Conservation (phyloP, 192 early-diverging fungal species). For the Coemansia sp. region DNA sequence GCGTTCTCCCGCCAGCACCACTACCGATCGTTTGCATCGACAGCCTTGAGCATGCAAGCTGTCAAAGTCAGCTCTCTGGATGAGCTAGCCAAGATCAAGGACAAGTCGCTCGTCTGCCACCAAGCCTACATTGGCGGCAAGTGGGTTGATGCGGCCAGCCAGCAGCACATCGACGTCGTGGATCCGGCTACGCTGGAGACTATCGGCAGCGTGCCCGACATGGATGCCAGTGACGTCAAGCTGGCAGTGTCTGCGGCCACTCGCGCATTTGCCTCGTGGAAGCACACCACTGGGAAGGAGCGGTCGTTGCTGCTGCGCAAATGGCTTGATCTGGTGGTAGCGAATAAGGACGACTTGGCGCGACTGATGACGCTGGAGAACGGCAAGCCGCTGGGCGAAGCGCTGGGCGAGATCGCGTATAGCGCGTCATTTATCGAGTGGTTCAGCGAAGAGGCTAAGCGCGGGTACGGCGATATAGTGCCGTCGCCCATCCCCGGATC, state of each 20-base stretch:
- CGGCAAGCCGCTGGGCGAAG: conserved; percentile 68
- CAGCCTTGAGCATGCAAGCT: conserved; percentile 1
- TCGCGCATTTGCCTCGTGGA: conserved; percentile 62
- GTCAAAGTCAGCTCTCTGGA: conserved; percentile 11
- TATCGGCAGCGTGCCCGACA: conserved; percentile 66
- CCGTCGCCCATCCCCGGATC: conserved; percentile 56
- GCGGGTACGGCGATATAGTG: conserved; percentile 75
- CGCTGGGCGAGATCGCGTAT: conserved; percentile 61
- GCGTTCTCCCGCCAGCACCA: background rate
- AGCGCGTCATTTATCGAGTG: conserved; percentile 72
- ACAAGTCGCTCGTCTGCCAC: conserved; percentile 57
- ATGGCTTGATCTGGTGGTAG: conserved; percentile 64
- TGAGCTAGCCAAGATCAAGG: conserved; percentile 58
- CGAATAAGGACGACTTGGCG: conserved; percentile 72
- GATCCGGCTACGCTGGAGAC: conserved; percentile 64
- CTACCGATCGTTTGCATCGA: conserved; percentile 1
- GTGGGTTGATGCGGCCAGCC: conserved; percentile 52
- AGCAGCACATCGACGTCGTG: conserved; percentile 55
- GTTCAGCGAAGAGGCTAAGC: conserved; percentile 84
- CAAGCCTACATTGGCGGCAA: conserved; percentile 61
- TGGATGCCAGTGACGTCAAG: conserved; percentile 60
- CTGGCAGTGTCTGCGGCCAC: conserved; percentile 60
- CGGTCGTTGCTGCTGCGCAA: conserved; percentile 61
- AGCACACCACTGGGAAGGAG: conserved; percentile 61
- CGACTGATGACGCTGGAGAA: conserved; percentile 80